These are phyloP conservation scores for Dendryphion nanum DNA, from an alignment of 2,329 filamentous ascomycete genomes.

Conservation along the genomic window DNA sequence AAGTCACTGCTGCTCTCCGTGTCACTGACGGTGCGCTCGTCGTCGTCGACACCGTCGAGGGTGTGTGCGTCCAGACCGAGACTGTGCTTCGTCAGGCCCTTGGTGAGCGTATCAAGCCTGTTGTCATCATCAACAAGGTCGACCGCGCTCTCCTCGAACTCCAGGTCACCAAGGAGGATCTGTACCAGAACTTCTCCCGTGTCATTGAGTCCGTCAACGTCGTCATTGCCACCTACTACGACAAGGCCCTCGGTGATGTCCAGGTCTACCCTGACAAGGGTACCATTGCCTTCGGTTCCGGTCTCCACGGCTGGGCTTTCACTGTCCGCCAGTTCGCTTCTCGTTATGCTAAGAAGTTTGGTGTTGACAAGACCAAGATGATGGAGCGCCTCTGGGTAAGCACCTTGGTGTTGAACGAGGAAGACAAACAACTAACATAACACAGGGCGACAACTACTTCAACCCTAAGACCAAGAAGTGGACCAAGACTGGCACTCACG, in stretches of 20 bases:
- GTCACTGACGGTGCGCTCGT: constrained; percentile 99
- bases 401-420: constrained; percentile 22
- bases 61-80: constrained; percentile 99
- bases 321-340: constrained; percentile 96
- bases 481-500: constrained; percentile 81
- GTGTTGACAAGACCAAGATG: constrained; percentile 99
- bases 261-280: constrained; percentile 98
- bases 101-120: constrained; percentile 99
- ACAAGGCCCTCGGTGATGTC: constrained; percentile 95
- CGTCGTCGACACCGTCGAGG: constrained; percentile 99
- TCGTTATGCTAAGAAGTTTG: constrained; percentile 99
- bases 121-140: constrained; percentile 99
- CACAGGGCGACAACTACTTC: constrained; percentile 94
- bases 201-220: constrained; percentile 99
- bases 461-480: constrained; percentile 99
- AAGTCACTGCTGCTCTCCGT: constrained; percentile 98
- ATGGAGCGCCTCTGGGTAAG: constrained; percentile 98
- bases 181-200: constrained; percentile 99
- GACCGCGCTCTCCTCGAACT: constrained; percentile 99
- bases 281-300: constrained; percentile 98
- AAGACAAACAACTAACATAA: background rate
- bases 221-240: constrained; percentile 98
- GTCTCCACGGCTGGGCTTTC: constrained; percentile 99
- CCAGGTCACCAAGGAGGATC: constrained; percentile 96
- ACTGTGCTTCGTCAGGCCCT: constrained; percentile 98